phyloP scores from a whole-genome alignment of 257 asterid species.

The Nicotiana paniculata region DNA sequence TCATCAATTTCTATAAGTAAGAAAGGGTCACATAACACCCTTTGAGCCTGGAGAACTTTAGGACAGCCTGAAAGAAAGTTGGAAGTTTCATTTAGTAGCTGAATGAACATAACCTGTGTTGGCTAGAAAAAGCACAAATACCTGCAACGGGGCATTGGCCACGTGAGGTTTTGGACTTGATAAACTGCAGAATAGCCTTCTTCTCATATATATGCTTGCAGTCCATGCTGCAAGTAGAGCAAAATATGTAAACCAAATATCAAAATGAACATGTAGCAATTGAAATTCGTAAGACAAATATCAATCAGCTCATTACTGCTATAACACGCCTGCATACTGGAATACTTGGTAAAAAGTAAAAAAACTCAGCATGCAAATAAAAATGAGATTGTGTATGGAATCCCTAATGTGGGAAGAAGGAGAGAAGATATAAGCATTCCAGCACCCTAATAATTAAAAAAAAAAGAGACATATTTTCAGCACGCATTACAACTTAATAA shows the following conservation, averaged over 20 bases:
- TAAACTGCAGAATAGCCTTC: constrained; percentile 44
- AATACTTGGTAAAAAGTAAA: neutral
- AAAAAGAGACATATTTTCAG: neutral
- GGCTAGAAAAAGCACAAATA: constrained; percentile 1
- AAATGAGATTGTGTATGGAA: neutral
- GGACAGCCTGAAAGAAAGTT: constrained; percentile 66
- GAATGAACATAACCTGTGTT: neutral
- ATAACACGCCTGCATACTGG: neutral
- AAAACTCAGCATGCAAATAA: neutral
- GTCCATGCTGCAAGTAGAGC: constrained; percentile 48
- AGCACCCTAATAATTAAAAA: neutral
- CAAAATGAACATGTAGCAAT: neutral
- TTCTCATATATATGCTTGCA: constrained; percentile 94
- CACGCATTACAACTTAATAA: neutral
- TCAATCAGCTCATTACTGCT: neutral
- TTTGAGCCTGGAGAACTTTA: constrained; percentile 32
- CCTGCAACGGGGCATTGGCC: constrained; percentile 84
- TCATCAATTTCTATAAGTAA: constrained; percentile 71
- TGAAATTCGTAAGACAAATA: neutral
- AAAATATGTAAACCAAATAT: constrained; percentile 3
- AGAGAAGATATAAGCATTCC: neutral
- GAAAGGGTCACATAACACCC: constrained; percentile 68
- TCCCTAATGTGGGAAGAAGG: neutral
- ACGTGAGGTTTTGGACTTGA: constrained; percentile 30
- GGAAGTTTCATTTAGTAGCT: neutral